phyloP scores from a whole-genome alignment of 2,329 filamentous ascomycete genomes.

The Alternaria rosae region DNA sequence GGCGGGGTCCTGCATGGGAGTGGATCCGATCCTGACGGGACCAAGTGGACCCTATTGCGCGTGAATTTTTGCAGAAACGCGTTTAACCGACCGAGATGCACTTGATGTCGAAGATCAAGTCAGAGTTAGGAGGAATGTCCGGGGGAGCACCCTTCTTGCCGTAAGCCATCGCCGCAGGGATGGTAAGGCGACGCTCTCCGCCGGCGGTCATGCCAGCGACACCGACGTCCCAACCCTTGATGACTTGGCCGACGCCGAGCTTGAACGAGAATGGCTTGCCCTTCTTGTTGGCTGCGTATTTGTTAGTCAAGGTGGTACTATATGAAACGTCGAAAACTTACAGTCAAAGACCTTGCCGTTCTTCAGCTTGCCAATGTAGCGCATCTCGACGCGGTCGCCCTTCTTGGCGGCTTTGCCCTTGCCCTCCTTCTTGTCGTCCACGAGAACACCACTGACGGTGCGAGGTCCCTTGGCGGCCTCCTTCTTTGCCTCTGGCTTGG shows the following conservation, averaged over 20 bases:
- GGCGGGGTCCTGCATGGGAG: slow-evolving; percentile 37
- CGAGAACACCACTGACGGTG: slow-evolving; percentile 84
- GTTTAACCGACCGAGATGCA: slow-evolving; percentile 56
- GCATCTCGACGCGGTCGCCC: slow-evolving; percentile 89
- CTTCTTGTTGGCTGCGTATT: slow-evolving; percentile 90
- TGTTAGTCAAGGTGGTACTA: slow-evolving; percentile 24
- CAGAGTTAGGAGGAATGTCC: slow-evolving; percentile 90
- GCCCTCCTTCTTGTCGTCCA: slow-evolving; percentile 95
- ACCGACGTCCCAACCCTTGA: slow-evolving; percentile 98
- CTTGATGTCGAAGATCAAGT: slow-evolving; percentile 82
- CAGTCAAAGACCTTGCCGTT: slow-evolving; percentile 96
- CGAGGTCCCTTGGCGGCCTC: slow-evolving; percentile 68
- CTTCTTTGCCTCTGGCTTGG: slow-evolving; percentile 56
- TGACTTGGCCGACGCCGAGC: slow-evolving; percentile 92
- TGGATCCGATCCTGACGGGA: slow-evolving; percentile 34
- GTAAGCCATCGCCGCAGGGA: slow-evolving; percentile 88
- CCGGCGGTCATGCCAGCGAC: slow-evolving; percentile 90
- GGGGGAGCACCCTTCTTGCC: slow-evolving; percentile 77
- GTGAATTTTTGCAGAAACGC: slow-evolving; percentile 11
- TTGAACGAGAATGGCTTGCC: slow-evolving; percentile 97
- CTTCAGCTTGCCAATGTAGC: slow-evolving; percentile 95
- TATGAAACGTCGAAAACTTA: slow-evolving; percentile 57
- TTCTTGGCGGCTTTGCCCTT: slow-evolving; percentile 85
- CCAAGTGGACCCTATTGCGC: slow-evolving; percentile 29
- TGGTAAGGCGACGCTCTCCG: slow-evolving; percentile 89